Base-by-base conservation (phyloP, 768 basidiomycete genomes). In the Russula dissimulans region DNA sequence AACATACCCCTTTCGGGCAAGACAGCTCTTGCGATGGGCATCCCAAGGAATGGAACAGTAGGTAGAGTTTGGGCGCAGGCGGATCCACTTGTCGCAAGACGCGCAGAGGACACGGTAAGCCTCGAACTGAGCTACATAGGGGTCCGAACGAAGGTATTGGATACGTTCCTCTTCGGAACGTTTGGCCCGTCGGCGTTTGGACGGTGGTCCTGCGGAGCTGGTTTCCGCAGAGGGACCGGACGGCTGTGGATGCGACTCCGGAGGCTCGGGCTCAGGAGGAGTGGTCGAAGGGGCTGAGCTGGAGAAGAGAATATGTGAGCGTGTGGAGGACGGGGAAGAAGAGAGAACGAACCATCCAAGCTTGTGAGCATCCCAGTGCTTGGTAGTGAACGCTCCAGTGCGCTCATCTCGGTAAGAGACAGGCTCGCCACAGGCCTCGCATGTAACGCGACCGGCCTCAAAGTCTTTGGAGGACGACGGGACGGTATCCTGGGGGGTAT, bases 31-130 rank as follows among this genome's bases (percentile, higher is more conserved):
- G 44, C 89, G 76, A 68, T 91, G 89, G 3, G 89, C 88, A 68
- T 90, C 87, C 89, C 89, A 91, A 0, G 89, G 89, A 56, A 91
- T 90, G n/a, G 84, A 86, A 67, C 89, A 91, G 67, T 89, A 91
- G 0, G 88, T 90, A 56, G 88, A 90, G 70, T 91, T 91, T 46
- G 88, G 87, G 8, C 89, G 79, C n/a, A 91, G 76, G 15, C 89
- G 79, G 63, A 91, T 89, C 89, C 89, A 91, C 69, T 89, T 90
- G 71, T 89, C 84, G 73, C 89, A 91, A 5, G 80, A 82, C 48
- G 83, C 85, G 71, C 89, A 90, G 10, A 89, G 77, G 38, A 90
- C 87, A 10, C 87, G 79, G 69, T 89, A 89, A 0, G 89, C 81
- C 71, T 90, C 87, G 68, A 88, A 88, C 65, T 86, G 78, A n/a